Conservation (phyloP, 2,329 filamentous ascomycete species). For the Graphilbum sp. region DNA sequence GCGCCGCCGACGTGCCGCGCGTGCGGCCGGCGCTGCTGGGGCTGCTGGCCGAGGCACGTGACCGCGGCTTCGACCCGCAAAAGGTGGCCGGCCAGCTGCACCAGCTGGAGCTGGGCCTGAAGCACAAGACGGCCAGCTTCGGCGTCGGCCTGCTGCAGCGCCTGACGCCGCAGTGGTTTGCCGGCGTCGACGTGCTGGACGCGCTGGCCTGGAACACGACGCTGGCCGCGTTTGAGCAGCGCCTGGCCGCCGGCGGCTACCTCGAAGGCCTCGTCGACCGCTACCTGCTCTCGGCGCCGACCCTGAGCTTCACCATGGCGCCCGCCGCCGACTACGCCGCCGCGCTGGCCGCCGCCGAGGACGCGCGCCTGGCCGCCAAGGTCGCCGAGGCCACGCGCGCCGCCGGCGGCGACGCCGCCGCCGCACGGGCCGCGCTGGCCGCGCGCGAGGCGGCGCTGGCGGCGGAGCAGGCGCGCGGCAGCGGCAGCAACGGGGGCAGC, state of each 20-base stretch:
- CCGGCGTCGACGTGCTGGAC: constrained; percentile 82
- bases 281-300: constrained; percentile 76
- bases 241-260: constrained; percentile 61
- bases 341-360: constrained; percentile 63
- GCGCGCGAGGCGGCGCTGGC: constrained; percentile 67
- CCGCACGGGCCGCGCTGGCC: constrained; percentile 43
- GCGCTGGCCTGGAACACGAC: constrained; percentile 85
- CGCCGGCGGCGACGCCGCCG: constrained; percentile 56
- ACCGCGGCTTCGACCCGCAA: constrained; percentile 68
- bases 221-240: constrained; percentile 63
- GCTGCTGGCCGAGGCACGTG: constrained; percentile 51
- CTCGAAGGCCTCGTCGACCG: constrained; percentile 75
- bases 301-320: constrained; percentile 85
- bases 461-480: constrained; percentile 66
- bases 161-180: constrained; percentile 87
- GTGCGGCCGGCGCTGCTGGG: constrained; percentile 59
- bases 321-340: constrained; percentile 62
- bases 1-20: constrained; percentile 58
- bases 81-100: constrained; percentile 93
- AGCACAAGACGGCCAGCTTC: constrained; percentile 94
- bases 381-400: constrained; percentile 52
- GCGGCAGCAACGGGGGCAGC: too few species aligned
- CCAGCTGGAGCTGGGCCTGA: constrained; percentile 79
- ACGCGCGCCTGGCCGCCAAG: constrained; percentile 54
- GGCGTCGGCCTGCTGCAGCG: constrained; percentile 82